Evolutionary conservation across 1,139 yeast species (phyloP).

Genomic region (Candida frijolesensis): DNA sequence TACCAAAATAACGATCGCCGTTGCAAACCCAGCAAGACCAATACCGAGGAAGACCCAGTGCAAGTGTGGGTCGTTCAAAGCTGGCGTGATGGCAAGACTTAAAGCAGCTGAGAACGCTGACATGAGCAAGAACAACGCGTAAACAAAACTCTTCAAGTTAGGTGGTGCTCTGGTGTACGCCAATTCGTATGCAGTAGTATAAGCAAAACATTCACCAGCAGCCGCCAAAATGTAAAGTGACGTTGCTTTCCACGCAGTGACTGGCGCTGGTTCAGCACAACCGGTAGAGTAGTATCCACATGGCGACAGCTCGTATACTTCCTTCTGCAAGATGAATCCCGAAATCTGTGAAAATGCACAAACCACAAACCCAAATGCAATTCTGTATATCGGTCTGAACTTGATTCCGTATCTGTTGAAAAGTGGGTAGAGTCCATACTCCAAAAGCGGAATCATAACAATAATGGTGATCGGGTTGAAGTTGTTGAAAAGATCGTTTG

Average conservation of each 20-base stretch:
- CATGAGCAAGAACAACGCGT: conserved; percentile 65
- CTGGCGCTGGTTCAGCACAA: conserved; percentile 52
- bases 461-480: conserved; percentile 71
- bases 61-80: conserved; percentile 55
- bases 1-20: conserved; percentile 44
- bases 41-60: conserved; percentile 57
- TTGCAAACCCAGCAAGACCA: conserved; percentile 47
- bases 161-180: conserved; percentile 73
- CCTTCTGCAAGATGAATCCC: conserved; percentile 42
- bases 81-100: conserved; percentile 56
- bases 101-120: conserved; percentile 63
- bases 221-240: conserved; percentile 58
- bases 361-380: conserved; percentile 37
- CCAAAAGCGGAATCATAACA: conserved; percentile 64
- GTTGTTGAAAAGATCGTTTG: conserved; percentile 69
- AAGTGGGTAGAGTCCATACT: conserved; percentile 58
- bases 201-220: conserved; percentile 69
- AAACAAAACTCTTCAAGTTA: conserved; percentile 66
- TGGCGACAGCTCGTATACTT: conserved; percentile 37
- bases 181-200: conserved; percentile 66
- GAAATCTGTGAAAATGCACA: conserved; percentile 42
- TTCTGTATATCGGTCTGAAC: conserved; percentile 40
- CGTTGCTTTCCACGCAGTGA: conserved; percentile 59
- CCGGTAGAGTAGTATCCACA: conserved; percentile 47
- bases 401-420: conserved; percentile 49